Percentiles rank a stretch among this genome's conserved stretches.
phyloP scores from a whole-genome alignment of 2,329 filamentous ascomycete species.

The Xylariaceae sp. region DNA sequence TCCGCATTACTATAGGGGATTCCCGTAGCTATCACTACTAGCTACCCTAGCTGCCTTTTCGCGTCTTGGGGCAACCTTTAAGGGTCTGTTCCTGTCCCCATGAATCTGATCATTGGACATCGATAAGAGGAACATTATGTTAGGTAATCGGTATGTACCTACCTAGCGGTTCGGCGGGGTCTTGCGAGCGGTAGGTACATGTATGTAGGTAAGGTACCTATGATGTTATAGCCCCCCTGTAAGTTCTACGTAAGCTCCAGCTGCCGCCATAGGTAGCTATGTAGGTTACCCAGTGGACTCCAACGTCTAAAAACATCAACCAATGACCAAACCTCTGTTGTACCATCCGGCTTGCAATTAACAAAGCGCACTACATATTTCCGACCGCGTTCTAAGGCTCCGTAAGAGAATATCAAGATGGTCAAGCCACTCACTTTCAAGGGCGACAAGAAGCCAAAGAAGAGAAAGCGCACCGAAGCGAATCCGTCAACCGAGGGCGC shows the following conservation, averaged over 20 bases:
- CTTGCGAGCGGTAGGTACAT: too few relatives aligned
- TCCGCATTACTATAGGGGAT: slow-evolving; percentile 25
- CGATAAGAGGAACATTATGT: too few relatives aligned
- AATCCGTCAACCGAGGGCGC: slow-evolving; percentile 45
- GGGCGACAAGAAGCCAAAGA: slow-evolving; percentile 93
- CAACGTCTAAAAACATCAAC: too few relatives aligned
- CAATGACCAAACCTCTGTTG: too few relatives aligned
- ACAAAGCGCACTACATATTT: neutral
- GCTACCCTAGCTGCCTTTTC: neutral
- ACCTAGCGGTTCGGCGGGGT: too few relatives aligned
- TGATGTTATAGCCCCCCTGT: too few relatives aligned
- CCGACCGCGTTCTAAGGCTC: neutral
- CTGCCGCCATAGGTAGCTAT: too few relatives aligned
- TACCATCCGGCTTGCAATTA: neutral
- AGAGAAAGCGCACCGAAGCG: slow-evolving; percentile 74
- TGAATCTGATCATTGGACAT: neutral
- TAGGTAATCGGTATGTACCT: too few relatives aligned
- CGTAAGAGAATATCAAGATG: slow-evolving; percentile 52
- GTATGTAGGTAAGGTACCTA: too few relatives aligned
- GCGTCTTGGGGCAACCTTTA: neutral
- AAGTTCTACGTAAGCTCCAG: too few relatives aligned
- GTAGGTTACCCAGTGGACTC: too few relatives aligned
- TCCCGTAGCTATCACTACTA: too few relatives aligned
- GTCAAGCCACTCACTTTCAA: slow-evolving; percentile 94
- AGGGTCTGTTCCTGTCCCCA: neutral